Evolutionary conservation across 1,284 basidiomycete species (phyloP), one percentile per base, ranked within the genome.

Genomic region (Neolentinus lepideus): DNA sequence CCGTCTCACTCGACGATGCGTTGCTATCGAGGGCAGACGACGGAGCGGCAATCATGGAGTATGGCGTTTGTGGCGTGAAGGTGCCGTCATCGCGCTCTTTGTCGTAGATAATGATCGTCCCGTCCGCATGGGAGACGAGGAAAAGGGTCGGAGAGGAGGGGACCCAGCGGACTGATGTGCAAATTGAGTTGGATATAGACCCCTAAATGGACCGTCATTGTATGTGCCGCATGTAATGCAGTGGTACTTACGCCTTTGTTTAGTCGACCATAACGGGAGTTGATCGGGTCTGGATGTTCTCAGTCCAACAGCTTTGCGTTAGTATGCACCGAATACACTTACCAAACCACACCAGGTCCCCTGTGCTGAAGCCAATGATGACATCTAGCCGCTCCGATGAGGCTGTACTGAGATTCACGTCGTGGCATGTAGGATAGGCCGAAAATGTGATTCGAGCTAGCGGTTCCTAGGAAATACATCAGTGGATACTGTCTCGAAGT

Each of bases 321-420:
- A 8, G 51, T 50, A 14, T 11, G 24, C 8, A 16, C 10, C 3
- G 26, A 22, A 56, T 46, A 70, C 76, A 70, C 76, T 59, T 62
- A 88, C 90, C 91, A 58, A 97, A 78, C 92, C 94, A 97, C 53
- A 99, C 73, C 24, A 99, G 75, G 70, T 99, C 96, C 14, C 96
- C 96, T 0, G 92, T 90, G 60, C 78, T 80, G 67, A 99, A 98
- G 1, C 96, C 96, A 62, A 99, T 88, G 55, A 98, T 80, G 11
- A 98, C 78, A 66, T 99, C 97, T 38, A 98, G 73, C 47, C 85
- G 81, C 53, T 92, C 88, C 3, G 85, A 75, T 10, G 82, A 84
- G 9, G 88, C 83, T 1, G 93, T 98, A 8, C 82, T 71, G 14
- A 79, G 72, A 63, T 97, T 97, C 52, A 97, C 83, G 63, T 88